These are phyloP conservation scores for Secale cereale DNA, from an alignment of 176 grass and related monocot species.

Conservation along the genomic window DNA sequence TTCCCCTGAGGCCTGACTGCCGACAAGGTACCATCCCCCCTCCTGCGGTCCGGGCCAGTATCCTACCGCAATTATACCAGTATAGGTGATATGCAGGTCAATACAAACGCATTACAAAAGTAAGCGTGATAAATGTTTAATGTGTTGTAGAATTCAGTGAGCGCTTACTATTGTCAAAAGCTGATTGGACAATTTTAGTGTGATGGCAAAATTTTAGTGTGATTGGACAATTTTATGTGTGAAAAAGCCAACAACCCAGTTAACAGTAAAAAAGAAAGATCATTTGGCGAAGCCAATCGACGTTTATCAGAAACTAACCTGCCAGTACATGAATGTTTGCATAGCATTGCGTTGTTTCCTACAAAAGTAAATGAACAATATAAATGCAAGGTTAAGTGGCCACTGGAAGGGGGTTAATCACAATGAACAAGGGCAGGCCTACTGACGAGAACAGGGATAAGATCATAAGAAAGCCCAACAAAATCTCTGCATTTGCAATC, in stretches of 20 bases:
- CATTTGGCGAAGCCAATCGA: not conserved
- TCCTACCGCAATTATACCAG: not conserved
- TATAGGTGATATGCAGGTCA: not conserved
- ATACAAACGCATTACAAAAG: not conserved
- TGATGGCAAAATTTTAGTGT: slow-evolving; percentile 18
- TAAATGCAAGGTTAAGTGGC: slow-evolving; percentile 1
- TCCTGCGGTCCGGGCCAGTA: not conserved
- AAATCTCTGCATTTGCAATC: slow-evolving; percentile 85
- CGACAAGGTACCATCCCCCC: not conserved
- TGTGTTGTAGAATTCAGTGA: slow-evolving; percentile 2
- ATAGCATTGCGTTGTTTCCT: slow-evolving; percentile 84
- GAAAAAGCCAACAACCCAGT: not conserved
- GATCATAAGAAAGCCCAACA: slow-evolving; percentile 80
- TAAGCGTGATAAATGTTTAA: not conserved
- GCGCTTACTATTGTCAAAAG: not conserved
- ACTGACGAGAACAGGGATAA: slow-evolving; percentile 94
- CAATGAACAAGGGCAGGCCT: slow-evolving; percentile 22
- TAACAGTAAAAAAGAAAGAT: slow-evolving; percentile 15
- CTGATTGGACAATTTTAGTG: not conserved
- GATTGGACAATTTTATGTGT: not conserved
- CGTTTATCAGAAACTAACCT: slow-evolving; percentile 54
- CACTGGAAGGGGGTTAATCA: not conserved
- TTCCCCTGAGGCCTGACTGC: not conserved
- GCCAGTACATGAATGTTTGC: slow-evolving; percentile 99
- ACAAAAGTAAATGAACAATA: slow-evolving; percentile 43